Evolutionary conservation across 129 eudicot species (phyloP).

Genomic region (Gnaphalium uliginosum): DNA sequence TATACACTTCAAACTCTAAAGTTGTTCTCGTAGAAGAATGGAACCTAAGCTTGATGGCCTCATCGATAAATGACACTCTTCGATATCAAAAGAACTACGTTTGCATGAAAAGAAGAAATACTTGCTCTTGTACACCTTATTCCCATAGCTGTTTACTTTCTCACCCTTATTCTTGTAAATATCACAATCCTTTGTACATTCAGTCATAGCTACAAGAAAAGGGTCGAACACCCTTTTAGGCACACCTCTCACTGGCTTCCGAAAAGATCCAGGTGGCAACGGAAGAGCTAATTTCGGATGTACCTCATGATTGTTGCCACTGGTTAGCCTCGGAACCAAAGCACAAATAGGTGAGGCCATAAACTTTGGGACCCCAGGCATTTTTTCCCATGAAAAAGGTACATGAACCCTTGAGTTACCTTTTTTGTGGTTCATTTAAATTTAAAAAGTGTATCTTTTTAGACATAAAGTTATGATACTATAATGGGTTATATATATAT

Average conservation of each 20-base stretch:
- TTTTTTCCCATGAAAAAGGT: constrained; percentile 39
- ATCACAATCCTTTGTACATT: constrained; percentile 29
- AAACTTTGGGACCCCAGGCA: constrained; percentile 37
- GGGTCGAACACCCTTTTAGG: constrained; percentile 33
- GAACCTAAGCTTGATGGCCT: constrained; percentile 14
- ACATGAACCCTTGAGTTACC: constrained; percentile 15
- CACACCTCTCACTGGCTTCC: background rate
- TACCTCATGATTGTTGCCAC: constrained; percentile 2
- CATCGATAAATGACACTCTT: constrained; percentile 22
- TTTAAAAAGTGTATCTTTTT: background rate
- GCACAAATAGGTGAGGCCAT: constrained; percentile 24
- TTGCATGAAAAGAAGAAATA: constrained; percentile 33
- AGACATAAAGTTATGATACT: background rate
- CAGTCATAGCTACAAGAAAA: constrained; percentile 26
- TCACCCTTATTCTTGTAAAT: constrained; percentile 16
- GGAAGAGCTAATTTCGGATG: constrained; percentile 17
- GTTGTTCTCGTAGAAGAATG: constrained; percentile 12
- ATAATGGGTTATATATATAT: background rate
- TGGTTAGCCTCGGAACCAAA: background rate
- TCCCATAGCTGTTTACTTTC: constrained; percentile 13
- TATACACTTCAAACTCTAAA: background rate
- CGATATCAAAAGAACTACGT: constrained; percentile 27
- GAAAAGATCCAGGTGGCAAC: constrained; percentile 32
- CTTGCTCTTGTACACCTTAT: constrained; percentile 12
- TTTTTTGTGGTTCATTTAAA: constrained; percentile 29